Percentiles rank a stretch among this genome's conserved stretches.
phyloP scores from a whole-genome alignment of 2,329 filamentous ascomycete genomes.

The Claviceps maximensis region DNA sequence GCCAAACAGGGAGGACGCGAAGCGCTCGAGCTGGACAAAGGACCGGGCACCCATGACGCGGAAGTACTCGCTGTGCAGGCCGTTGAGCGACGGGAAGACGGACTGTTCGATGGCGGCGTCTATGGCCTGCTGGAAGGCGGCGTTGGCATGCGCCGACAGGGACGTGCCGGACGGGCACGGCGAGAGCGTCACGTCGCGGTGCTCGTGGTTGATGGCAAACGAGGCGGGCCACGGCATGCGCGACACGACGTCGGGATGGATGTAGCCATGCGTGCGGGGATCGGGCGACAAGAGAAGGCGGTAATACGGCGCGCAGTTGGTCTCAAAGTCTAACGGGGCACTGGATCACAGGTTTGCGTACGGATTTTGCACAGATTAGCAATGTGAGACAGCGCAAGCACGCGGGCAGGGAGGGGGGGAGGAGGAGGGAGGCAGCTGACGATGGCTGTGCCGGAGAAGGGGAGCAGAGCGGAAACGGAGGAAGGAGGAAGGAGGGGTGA shows the following conservation, averaged over 20 bases:
- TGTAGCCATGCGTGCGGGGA: conserved; percentile 34
- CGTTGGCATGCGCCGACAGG: conserved; percentile 8
- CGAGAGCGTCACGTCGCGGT: conserved; percentile 20
- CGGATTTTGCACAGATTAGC: conserved; percentile 7
- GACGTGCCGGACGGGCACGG: conserved; percentile 12
- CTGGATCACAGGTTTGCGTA: conserved; percentile 22
- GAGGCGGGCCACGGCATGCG: conserved; percentile 32
- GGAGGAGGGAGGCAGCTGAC: background rate
- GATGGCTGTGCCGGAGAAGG: background rate
- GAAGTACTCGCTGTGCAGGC: conserved; percentile 29
- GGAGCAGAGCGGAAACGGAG: background rate
- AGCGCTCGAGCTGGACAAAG: conserved; percentile 41
- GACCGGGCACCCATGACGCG: conserved; percentile 24
- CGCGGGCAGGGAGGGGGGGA: too few species aligned
- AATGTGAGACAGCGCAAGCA: too few species aligned
- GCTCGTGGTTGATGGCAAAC: conserved; percentile 22
- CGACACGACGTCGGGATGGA: conserved; percentile 30
- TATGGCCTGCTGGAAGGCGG: background rate
- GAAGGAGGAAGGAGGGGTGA: too few species aligned
- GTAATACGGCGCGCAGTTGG: conserved; percentile 27
- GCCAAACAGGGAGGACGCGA: conserved; percentile 51
- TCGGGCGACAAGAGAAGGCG: conserved; percentile 32
- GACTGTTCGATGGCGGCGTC: conserved; percentile 23
- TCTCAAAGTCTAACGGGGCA: conserved; percentile 32
- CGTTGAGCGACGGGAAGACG: conserved; percentile 26